Base-by-base conservation (phyloP, 169 alveolate genomes). In the Plasmodium cynomolgi region DNA sequence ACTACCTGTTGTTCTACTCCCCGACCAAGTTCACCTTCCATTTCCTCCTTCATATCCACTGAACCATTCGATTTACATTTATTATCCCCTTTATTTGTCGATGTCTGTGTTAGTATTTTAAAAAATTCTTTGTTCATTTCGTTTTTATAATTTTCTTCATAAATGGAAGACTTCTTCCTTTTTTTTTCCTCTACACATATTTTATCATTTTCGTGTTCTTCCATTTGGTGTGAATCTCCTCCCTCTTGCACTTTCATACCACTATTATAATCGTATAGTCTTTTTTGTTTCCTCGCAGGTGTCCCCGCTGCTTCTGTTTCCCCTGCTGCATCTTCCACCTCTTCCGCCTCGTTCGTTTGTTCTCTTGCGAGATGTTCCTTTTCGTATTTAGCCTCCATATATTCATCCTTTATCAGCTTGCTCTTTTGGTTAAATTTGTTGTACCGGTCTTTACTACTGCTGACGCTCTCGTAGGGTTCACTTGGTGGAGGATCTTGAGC, bases 121-220 rank as follows among this genome's bases (percentile, higher is more conserved):
- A 82, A 54, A 82, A 56, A 73, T 15, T 31, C 56, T 2, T 82
- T 50, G 39, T 82, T 50, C 68, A 56, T 26, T 31, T 82, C 90
- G 71, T 58, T 82, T 58, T 56, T 41, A 54, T 82, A 58, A 29
- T 50, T 58, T 82, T 82, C 90, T 82, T 54, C 90, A 31, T 82
- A 26, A 80, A 37, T 80, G 50, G 71, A 37, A 3, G 26, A 41
- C 33, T 80, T 80, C 58, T 41, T 80, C 74, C 84, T 80, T 44
- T 41, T 80, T 50, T 80, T 80, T 5, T 80, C 34, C 20, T 7
- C 41, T 15, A 54, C 80, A 29, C 77, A 68, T 68, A 68, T 68
- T 82, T 82, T 23, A 56, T 58, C 73, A 33, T 82, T 56, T 58
- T 82, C 79, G 26, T 56, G 15, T 58, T 31, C 90, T 82, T 82